Evolutionary conservation across 352 stramenopile species (phyloP).

Genomic region (Pythium rishiriense): DNA sequence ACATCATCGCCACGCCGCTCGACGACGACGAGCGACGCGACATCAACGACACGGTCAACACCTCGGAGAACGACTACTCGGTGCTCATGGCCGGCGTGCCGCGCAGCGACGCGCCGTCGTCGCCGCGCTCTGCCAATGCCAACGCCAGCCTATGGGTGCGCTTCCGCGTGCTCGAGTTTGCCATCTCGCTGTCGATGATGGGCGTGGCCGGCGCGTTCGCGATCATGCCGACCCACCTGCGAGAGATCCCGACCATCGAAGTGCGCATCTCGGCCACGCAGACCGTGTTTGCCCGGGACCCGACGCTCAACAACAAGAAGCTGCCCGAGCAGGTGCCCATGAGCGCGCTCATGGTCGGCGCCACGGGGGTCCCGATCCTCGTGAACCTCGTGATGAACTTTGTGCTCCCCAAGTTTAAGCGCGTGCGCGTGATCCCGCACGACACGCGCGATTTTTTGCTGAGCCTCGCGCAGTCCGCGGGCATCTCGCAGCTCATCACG

Average conservation of each 20-base stretch:
- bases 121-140: constrained; percentile 1
- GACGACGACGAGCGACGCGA: neutral
- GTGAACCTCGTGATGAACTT: constrained; percentile 63
- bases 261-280: constrained; percentile 46
- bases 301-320: constrained; percentile 59
- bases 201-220: constrained; percentile 48
- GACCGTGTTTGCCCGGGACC: constrained; percentile 55
- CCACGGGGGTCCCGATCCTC: constrained; percentile 38
- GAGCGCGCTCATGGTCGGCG: constrained; percentile 40
- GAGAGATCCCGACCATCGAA: constrained; percentile 53
- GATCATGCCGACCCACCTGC: constrained; percentile 51
- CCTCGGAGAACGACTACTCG: constrained; percentile 22
- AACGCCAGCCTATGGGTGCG: constrained; percentile 20
- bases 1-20: neutral
- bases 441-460: constrained; percentile 76
- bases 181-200: constrained; percentile 46
- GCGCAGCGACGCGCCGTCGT: constrained; percentile 3
- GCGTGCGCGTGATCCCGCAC: constrained; percentile 53
- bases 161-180: constrained; percentile 64
- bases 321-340: constrained; percentile 62
- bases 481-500: constrained; percentile 55
- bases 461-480: constrained; percentile 52
- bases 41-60: constrained; percentile 21
- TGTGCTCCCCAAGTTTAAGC: constrained; percentile 46
- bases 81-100: constrained; percentile 4